Conservation (phyloP, 371 early-diverging fungal species). For the Batkoa obscura region DNA sequence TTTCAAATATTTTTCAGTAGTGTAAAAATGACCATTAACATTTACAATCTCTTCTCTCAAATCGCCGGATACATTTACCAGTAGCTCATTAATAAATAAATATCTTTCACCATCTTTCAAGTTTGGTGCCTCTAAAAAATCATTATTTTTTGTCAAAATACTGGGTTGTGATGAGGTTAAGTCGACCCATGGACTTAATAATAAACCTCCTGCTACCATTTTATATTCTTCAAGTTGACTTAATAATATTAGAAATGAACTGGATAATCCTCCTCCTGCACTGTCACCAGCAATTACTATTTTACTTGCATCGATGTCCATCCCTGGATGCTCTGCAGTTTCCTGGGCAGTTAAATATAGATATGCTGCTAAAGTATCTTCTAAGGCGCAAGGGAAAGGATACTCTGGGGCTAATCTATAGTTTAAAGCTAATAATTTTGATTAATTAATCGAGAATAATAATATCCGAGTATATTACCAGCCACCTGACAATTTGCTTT, state of each 20-base stretch:
- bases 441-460: too few species aligned
- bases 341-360: slow-evolving; percentile 28
- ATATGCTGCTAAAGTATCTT: slow-evolving; percentile 60
- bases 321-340: too few species aligned
- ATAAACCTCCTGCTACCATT: neutral
- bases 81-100: too few species aligned
- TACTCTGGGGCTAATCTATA: slow-evolving; percentile 61
- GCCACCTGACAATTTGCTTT: slow-evolving; percentile 25
- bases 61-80: too few species aligned
- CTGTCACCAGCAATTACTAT: slow-evolving; percentile 34
- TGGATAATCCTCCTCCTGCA: slow-evolving; percentile 12
- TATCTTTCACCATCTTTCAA: too few species aligned
- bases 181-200: slow-evolving; percentile 17
- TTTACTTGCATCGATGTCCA: slow-evolving; percentile 13
- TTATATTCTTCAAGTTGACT: neutral
- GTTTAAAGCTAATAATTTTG: slow-evolving; percentile 14
- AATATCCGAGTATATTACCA: neutral
- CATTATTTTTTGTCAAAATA: slow-evolving; percentile 8
- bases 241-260: neutral
- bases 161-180: slow-evolving; percentile 15
- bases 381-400: slow-evolving; percentile 64
- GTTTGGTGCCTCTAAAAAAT: slow-evolving; percentile 14
- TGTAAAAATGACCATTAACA: slow-evolving; percentile 27
- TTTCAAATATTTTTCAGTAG: slow-evolving; percentile 20
- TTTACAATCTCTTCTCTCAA: neutral